phyloP scores from a whole-genome alignment of 2,329 filamentous ascomycete species.

The Paracamarosporium sp. region DNA sequence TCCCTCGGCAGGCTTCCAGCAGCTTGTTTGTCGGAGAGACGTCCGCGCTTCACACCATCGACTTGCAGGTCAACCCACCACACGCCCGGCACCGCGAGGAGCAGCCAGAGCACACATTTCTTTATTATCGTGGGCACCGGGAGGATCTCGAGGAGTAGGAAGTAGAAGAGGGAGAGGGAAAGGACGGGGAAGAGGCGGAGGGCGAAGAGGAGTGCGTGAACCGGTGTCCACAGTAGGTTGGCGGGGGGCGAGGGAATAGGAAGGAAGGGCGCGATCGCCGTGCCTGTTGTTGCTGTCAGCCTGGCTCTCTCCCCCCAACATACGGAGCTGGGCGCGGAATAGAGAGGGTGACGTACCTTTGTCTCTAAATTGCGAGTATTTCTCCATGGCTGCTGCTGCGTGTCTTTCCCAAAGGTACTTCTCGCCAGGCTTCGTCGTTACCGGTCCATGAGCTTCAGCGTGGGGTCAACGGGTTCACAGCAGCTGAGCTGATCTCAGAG shows the following conservation, averaged over 20 bases:
- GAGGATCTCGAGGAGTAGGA: conserved; percentile 81
- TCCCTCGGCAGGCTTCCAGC: conserved; percentile 74
- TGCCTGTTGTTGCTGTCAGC: conserved; percentile 64
- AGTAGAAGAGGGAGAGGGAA: conserved; percentile 72
- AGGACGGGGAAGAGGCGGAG: conserved; percentile 82
- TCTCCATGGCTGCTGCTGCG: conserved; percentile 71
- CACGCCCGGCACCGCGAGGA: conserved; percentile 87
- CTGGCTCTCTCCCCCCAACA: neutral
- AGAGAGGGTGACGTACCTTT: conserved; percentile 64
- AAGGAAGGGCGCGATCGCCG: conserved; percentile 95
- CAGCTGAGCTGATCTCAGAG: neutral
- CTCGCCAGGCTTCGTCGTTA: conserved; percentile 4
- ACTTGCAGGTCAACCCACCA: conserved; percentile 99
- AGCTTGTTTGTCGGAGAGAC: conserved; percentile 20
- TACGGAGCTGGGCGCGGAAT: neutral
- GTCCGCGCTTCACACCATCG: conserved; percentile 83
- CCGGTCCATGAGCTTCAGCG: conserved; percentile 20
- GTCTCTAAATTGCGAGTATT: conserved; percentile 91
- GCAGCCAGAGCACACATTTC: conserved; percentile 85
- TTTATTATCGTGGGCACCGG: conserved; percentile 73
- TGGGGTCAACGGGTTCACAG: neutral
- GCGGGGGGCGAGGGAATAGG: conserved; percentile 74
- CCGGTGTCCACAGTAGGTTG: conserved; percentile 64
- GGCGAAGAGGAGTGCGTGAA: conserved; percentile 77
- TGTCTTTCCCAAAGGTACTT: neutral